A percentile compares a stretch with the other conserved stretches of the same genome.
These are phyloP conservation scores for Ensete ventricosum DNA, from an alignment of 176 grass and related monocot genomes.

Conservation along the genomic window DNA sequence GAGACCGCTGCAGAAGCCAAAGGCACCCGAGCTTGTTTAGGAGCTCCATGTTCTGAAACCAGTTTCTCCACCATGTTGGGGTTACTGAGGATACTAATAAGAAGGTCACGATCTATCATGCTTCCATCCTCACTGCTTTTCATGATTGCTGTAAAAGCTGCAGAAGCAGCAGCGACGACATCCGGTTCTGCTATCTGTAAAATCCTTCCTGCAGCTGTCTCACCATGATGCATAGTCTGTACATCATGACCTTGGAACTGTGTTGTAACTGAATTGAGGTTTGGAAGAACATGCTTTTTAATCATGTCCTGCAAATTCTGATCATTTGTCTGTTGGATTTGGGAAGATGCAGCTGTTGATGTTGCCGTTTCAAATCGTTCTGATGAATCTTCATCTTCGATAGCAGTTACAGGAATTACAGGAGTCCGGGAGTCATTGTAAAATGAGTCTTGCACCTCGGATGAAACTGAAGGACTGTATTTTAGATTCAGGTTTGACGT, in stretches of 20 bases:
- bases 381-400: constrained; percentile 79
- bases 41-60: constrained; percentile 42
- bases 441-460: constrained; percentile 45
- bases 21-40: constrained; percentile 30
- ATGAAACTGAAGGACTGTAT: constrained; percentile 57
- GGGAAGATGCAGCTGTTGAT: constrained; percentile 9
- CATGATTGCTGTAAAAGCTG: constrained; percentile 77
- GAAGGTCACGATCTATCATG: constrained; percentile 67
- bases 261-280: constrained; percentile 4
- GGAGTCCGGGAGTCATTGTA: constrained; percentile 51
- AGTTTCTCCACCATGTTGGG: constrained; percentile 68
- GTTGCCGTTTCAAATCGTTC: constrained; percentile 40
- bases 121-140: constrained; percentile 65
- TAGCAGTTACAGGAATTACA: constrained; percentile 57
- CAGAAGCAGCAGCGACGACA: constrained; percentile 60
- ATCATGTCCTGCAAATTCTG: constrained; percentile 9
- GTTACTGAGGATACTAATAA: constrained; percentile 83
- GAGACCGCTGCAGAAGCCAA: background rate
- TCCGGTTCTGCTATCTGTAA: constrained; percentile 36
- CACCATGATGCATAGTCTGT: constrained; percentile 7
- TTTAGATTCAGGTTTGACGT: background rate
- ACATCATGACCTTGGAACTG: constrained; percentile 12
- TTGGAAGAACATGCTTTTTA: constrained; percentile 16
- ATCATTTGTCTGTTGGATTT: constrained; percentile 29
- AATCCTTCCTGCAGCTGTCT: constrained; percentile 10